A percentile compares a stretch with the other conserved stretches of the same genome.
These are phyloP conservation scores for Carnegiea gigantea DNA, from an alignment of 179 eudicot genomes.

Conservation along the genomic window DNA sequence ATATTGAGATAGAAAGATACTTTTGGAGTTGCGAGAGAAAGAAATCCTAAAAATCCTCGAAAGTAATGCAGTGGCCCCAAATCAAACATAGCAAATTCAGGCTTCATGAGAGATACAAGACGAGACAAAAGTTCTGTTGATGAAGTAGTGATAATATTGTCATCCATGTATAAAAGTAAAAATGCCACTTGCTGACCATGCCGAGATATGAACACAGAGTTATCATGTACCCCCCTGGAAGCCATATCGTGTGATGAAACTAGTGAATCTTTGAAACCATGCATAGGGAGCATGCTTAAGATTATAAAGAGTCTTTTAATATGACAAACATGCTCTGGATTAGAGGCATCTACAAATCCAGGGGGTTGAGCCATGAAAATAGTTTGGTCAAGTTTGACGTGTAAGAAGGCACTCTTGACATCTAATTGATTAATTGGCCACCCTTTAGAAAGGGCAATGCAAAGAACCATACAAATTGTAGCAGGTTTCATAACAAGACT, in stretches of 20 bases:
- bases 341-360: neutral
- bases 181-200: too few species aligned
- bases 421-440: neutral
- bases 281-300: neutral
- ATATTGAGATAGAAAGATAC: neutral
- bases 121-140: neutral
- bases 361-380: neutral
- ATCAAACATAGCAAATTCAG: neutral
- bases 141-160: neutral
- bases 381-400: neutral
- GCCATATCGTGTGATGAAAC: neutral
- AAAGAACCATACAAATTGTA: neutral
- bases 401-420: neutral
- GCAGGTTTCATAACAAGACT: neutral
- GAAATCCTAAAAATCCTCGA: neutral
- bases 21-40: neutral
- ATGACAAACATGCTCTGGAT: neutral
- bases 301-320: neutral
- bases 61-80: neutral
- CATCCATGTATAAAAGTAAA: too few species aligned
- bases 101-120: neutral
- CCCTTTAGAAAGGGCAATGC: neutral
- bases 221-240: too few species aligned
- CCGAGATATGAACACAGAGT: too few species aligned
- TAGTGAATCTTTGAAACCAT: neutral